Evolutionary conservation across 1,284 basidiomycete species (phyloP).

Genomic region (Leccinum subatratum): DNA sequence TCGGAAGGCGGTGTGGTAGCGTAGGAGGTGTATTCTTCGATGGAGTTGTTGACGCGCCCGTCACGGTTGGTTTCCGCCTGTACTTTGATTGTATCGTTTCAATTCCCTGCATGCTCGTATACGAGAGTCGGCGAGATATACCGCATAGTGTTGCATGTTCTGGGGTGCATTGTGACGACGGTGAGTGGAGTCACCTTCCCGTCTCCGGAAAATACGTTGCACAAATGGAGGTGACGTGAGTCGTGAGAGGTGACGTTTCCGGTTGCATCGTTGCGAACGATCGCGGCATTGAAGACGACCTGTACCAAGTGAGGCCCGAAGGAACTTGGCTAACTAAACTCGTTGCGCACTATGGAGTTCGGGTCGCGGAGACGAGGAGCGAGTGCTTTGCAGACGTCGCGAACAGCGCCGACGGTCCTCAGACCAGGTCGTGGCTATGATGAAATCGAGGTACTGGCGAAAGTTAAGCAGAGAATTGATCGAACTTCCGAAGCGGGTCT

Average conservation of each 20-base stretch:
- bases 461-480: not conserved
- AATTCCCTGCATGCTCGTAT: slow-evolving; percentile 88
- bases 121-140: slow-evolving; percentile 84
- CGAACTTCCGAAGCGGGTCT: too few species aligned
- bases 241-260: slow-evolving; percentile 86
- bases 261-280: slow-evolving; percentile 89
- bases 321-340: not conserved
- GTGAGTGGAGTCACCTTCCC: slow-evolving; percentile 62
- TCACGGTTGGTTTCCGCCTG: slow-evolving; percentile 90
- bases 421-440: slow-evolving; percentile 91
- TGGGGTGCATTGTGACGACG: slow-evolving; percentile 62
- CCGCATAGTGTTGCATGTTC: slow-evolving; percentile 83
- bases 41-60: slow-evolving; percentile 57
- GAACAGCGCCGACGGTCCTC: slow-evolving; percentile 78
- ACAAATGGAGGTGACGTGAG: slow-evolving; percentile 69
- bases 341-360: slow-evolving; percentile 72
- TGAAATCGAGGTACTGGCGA: slow-evolving; percentile 77
- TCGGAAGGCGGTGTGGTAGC: slow-evolving; percentile 27
- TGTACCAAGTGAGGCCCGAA: slow-evolving; percentile 33
- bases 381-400: slow-evolving; percentile 88
- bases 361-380: slow-evolving; percentile 82
- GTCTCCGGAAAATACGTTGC: slow-evolving; percentile 67
- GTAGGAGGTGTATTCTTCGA: slow-evolving; percentile 50
- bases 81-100: slow-evolving; percentile 88
- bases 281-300: slow-evolving; percentile 95